A percentile compares a stretch with the other conserved stretches of the same genome.
Evolutionary conservation across 1,139 yeast genomes (phyloP).

Genomic region (Pichia sp.): DNA sequence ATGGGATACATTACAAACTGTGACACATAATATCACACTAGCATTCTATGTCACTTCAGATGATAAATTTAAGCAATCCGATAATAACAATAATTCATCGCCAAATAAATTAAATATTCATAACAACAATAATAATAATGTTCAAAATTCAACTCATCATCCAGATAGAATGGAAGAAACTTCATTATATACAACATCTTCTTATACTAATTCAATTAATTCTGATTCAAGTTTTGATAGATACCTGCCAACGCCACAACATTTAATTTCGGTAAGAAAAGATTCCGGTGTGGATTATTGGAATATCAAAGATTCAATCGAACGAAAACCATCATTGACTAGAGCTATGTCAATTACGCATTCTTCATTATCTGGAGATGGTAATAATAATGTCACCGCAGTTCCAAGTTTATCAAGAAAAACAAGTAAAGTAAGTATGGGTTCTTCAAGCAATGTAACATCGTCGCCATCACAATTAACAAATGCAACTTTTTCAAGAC

Average conservation of each 20-base stretch:
- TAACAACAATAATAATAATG: not conserved
- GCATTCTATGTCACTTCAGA: conserved; percentile 9
- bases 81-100: not conserved
- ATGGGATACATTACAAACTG: conserved; percentile 7
- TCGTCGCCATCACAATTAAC: not conserved
- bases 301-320: conserved; percentile 46
- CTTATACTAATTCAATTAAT: conserved; percentile 21
- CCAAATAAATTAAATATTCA: not conserved
- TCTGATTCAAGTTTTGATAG: conserved; percentile 38
- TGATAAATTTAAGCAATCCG: not conserved
- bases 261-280: conserved; percentile 32
- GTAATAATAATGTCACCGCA: conserved; percentile 1
- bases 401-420: conserved; percentile 8
- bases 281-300: conserved; percentile 48
- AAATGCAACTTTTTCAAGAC: not conserved
- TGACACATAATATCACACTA: not conserved
- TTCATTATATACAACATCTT: conserved; percentile 19
- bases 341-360: conserved; percentile 27
- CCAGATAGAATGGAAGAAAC: conserved; percentile 14
- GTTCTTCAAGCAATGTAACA: conserved; percentile 3
- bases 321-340: conserved; percentile 22
- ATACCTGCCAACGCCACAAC: conserved; percentile 59
- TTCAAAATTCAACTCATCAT: not conserved
- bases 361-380: conserved; percentile 20
- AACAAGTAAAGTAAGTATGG: conserved; percentile 12